These are phyloP conservation scores for Rhodamnia rubescens DNA, from an alignment of 345 rosid species.

Conservation along the genomic window DNA sequence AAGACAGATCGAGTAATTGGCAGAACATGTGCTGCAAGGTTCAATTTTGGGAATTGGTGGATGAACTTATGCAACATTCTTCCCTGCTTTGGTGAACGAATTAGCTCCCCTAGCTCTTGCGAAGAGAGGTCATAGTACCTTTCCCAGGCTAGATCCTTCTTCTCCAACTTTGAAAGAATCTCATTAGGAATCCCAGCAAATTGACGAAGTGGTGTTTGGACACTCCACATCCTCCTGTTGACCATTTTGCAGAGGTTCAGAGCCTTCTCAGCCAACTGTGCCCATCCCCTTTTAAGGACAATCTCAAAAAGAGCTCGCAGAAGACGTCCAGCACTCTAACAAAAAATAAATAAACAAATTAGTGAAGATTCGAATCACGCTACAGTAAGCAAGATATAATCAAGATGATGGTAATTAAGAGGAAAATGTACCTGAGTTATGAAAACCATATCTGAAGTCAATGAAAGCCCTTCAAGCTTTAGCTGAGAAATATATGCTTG, in stretches of 20 bases:
- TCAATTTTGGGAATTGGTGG: conserved; percentile 85
- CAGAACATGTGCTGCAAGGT: conserved; percentile 77
- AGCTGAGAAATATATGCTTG: conserved; percentile 95
- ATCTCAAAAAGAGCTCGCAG: conserved; percentile 88
- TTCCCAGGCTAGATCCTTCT: conserved; percentile 94
- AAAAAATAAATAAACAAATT: background rate
- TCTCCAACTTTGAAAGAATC: conserved; percentile 76
- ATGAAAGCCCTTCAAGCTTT: conserved; percentile 92
- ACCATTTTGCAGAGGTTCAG: conserved; percentile 88
- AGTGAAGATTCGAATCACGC: background rate
- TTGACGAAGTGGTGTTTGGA: conserved; percentile 89
- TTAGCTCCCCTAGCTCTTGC: conserved; percentile 89
- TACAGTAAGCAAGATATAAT: background rate
- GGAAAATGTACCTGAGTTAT: conserved; percentile 65
- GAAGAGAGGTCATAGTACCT: conserved; percentile 87
- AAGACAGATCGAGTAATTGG: conserved; percentile 83
- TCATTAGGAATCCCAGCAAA: conserved; percentile 76
- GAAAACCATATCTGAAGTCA: conserved; percentile 90
- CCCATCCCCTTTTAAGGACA: conserved; percentile 92
- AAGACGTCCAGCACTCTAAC: conserved; percentile 88
- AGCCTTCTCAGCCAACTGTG: conserved; percentile 90
- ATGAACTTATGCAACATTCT: conserved; percentile 73
- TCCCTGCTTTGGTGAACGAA: conserved; percentile 82
- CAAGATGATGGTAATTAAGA: background rate
- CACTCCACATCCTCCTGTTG: conserved; percentile 92